Conservation (phyloP, 768 basidiomycete genomes). For the Trametes meyenii region DNA sequence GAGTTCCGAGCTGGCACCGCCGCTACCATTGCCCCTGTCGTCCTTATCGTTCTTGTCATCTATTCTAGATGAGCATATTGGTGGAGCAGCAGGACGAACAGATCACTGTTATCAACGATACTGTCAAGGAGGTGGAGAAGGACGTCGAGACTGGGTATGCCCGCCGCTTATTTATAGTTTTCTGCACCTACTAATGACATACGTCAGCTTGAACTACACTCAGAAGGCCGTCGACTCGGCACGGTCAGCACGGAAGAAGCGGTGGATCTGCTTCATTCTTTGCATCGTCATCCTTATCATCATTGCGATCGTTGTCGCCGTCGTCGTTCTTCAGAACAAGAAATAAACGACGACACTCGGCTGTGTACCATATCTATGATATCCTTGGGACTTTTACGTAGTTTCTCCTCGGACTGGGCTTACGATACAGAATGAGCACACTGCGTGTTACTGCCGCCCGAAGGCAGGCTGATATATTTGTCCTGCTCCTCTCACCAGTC, state of each 20-base stretch:
- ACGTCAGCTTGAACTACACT: conserved; percentile 74
- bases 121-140: conserved; percentile 73
- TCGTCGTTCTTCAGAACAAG: conserved; percentile 51
- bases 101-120: conserved; percentile 79
- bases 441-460: background rate
- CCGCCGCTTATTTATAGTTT: background rate
- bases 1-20: conserved; percentile 29
- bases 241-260: conserved; percentile 87
- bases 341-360: conserved; percentile 33
- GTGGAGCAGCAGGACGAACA: conserved; percentile 95
- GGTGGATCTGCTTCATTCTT: conserved; percentile 95
- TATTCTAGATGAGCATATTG: conserved; percentile 82
- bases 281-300: conserved; percentile 62
- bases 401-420: conserved; percentile 10
- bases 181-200: background rate
- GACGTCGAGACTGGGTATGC: conserved; percentile 85
- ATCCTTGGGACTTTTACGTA: conserved; percentile 19
- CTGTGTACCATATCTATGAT: conserved; percentile 15
- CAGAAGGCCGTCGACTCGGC: conserved; percentile 87
- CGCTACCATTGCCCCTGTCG: background rate
- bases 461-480: background rate
- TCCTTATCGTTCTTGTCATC: background rate
- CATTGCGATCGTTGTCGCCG: conserved; percentile 65
- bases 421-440: conserved; percentile 10
- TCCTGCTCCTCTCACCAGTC: conserved; percentile 6